A percentile compares a stretch with the other conserved stretches of the same genome.
These are phyloP conservation scores for Coemansia sp. DNA, from an alignment of 192 early-diverging fungal species.

Conservation along the genomic window DNA sequence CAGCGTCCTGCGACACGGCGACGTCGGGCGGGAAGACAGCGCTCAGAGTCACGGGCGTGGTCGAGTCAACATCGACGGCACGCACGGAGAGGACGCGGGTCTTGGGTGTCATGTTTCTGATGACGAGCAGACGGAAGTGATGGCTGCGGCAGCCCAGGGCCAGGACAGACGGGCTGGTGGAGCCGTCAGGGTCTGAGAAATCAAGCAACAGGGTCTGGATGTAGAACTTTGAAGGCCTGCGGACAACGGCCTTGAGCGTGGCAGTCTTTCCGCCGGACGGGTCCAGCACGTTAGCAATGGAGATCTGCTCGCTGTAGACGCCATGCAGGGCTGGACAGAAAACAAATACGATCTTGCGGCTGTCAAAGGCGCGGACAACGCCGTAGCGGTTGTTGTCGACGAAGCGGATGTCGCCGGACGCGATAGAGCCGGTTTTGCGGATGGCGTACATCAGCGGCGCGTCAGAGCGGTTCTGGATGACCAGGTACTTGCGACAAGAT, in stretches of 20 bases:
- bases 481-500: slow-evolving; percentile 74
- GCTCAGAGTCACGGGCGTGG: slow-evolving; percentile 13
- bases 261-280: slow-evolving; percentile 74
- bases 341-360: slow-evolving; percentile 88
- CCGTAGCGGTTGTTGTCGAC: slow-evolving; percentile 78
- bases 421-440: slow-evolving; percentile 91
- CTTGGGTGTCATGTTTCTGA: slow-evolving; percentile 84
- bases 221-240: slow-evolving; percentile 83
- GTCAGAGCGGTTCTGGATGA: slow-evolving; percentile 90
- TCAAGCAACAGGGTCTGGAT: slow-evolving; percentile 71
- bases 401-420: slow-evolving; percentile 81
- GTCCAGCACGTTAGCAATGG: slow-evolving; percentile 88
- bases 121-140: slow-evolving; percentile 62
- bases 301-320: slow-evolving; percentile 79
- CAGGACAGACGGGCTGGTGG: slow-evolving; percentile 26
- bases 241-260: slow-evolving; percentile 86
- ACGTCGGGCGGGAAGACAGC: slow-evolving; percentile 34
- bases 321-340: slow-evolving; percentile 92
- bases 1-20: not conserved
- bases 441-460: slow-evolving; percentile 87
- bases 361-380: slow-evolving; percentile 86
- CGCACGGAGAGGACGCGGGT: slow-evolving; percentile 65
- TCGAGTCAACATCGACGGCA: not conserved
- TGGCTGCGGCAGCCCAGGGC: slow-evolving; percentile 56
- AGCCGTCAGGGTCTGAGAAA: slow-evolving; percentile 56